These are phyloP conservation scores for Neocatenulostroma microsporum DNA, from an alignment of 2,329 filamentous ascomycete species.

Conservation along the genomic window DNA sequence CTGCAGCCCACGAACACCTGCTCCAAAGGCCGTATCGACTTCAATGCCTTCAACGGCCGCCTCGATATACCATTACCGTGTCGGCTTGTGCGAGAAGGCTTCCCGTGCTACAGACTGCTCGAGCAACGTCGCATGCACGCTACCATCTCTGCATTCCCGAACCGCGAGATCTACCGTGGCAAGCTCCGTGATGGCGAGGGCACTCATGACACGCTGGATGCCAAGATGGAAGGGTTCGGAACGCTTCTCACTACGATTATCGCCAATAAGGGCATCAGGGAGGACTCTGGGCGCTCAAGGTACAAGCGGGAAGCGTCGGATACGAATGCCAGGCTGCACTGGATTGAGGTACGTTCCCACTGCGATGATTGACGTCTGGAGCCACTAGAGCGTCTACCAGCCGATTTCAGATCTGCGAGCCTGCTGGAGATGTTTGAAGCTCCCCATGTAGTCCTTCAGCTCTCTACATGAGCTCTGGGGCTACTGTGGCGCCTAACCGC, in stretches of 20 bases:
- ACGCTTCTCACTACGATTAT: slow-evolving; percentile 7
- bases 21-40: slow-evolving; percentile 3
- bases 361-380: background rate
- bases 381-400: too few relatives aligned
- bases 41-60: slow-evolving; percentile 12
- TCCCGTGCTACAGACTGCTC: slow-evolving; percentile 7
- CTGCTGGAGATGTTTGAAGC: too few relatives aligned
- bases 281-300: background rate
- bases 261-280: background rate
- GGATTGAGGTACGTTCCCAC: slow-evolving; percentile 14
- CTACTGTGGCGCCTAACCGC: too few relatives aligned
- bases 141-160: slow-evolving; percentile 10
- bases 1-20: slow-evolving; percentile 14
- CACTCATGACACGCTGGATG: slow-evolving; percentile 5
- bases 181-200: slow-evolving; percentile 6
- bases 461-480: too few relatives aligned
- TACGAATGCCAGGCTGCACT: slow-evolving; percentile 8
- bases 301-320: slow-evolving; percentile 5
- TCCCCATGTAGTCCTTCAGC: too few relatives aligned
- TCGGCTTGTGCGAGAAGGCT: slow-evolving; percentile 10
- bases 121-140: slow-evolving; percentile 13
- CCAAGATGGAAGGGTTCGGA: slow-evolving; percentile 4
- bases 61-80: slow-evolving; percentile 10
- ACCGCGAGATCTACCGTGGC: slow-evolving; percentile 7
- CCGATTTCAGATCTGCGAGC: too few relatives aligned